These are phyloP conservation scores for Metschnikowia amazonensis DNA, from an alignment of 805 yeast genomes.

Conservation along the genomic window DNA sequence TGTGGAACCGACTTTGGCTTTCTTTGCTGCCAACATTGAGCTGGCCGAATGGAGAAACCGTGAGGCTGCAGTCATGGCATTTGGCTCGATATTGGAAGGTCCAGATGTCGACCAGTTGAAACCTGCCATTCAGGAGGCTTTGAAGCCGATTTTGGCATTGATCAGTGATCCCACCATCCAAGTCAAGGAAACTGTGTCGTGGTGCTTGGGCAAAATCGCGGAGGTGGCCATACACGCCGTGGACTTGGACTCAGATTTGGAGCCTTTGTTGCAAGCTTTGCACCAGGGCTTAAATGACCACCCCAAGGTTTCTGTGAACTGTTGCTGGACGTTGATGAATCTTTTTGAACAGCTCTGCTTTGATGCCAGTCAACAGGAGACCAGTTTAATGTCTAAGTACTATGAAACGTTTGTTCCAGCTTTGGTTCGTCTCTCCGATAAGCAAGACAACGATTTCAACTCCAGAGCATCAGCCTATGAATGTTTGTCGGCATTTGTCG, in stretches of 20 bases:
- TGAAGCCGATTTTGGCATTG: slow-evolving; percentile 69
- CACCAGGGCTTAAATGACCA: slow-evolving; percentile 82
- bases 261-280: slow-evolving; percentile 69
- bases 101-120: slow-evolving; percentile 73
- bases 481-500: slow-evolving; percentile 79
- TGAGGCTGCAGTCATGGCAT: slow-evolving; percentile 99
- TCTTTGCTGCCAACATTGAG: slow-evolving; percentile 73
- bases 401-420: slow-evolving; percentile 67
- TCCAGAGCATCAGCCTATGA: slow-evolving; percentile 96
- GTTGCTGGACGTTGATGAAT: slow-evolving; percentile 96
- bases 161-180: slow-evolving; percentile 74
- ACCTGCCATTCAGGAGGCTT: slow-evolving; percentile 71
- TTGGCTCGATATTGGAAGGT: slow-evolving; percentile 94
- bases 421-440: slow-evolving; percentile 63
- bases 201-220: slow-evolving; percentile 97
- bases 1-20: slow-evolving; percentile 77
- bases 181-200: slow-evolving; percentile 94
- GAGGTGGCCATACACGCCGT: slow-evolving; percentile 79
- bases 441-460: slow-evolving; percentile 77
- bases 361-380: slow-evolving; percentile 44
- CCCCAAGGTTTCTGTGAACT: slow-evolving; percentile 91
- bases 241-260: slow-evolving; percentile 60
- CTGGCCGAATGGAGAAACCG: slow-evolving; percentile 69
- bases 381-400: slow-evolving; percentile 70
- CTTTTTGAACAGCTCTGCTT: slow-evolving; percentile 75